A percentile compares a stretch with the other conserved stretches of the same genome.
These are phyloP conservation scores for Solanum dulcamara DNA, from an alignment of 257 asterid genomes.

Conservation along the genomic window DNA sequence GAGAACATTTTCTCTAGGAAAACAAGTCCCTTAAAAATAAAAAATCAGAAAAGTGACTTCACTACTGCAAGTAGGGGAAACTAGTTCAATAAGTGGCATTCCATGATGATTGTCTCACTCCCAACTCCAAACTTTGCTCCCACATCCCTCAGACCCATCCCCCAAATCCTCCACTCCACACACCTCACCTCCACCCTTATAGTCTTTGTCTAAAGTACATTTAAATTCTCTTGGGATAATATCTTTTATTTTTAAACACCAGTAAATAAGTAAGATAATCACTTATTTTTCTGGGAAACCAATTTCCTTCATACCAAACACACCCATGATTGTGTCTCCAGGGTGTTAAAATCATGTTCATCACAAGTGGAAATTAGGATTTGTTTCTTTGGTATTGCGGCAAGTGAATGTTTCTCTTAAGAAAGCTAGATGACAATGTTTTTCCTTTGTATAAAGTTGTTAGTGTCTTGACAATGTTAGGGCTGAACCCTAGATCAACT, in stretches of 20 bases:
- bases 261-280: neutral
- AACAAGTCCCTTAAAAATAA: neutral
- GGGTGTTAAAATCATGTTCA: too few species aligned
- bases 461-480: neutral
- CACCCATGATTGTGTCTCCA: too few species aligned
- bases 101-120: neutral
- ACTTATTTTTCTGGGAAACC: too few species aligned
- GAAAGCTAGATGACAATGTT: neutral
- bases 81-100: neutral
- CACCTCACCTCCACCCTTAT: neutral
- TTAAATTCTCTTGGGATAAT: neutral
- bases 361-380: too few species aligned
- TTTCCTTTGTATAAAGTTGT: neutral
- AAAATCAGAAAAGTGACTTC: neutral
- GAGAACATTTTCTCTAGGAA: neutral
- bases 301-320: too few species aligned
- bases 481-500: neutral
- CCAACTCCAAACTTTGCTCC: neutral
- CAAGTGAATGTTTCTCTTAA: neutral
- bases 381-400: neutral
- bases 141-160: neutral
- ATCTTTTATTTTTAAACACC: neutral
- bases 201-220: neutral
- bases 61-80: neutral
- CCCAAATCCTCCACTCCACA: neutral